Conservation (phyloP, 2,329 filamentous ascomycete species). For the Emydomyces testavorans region DNA sequence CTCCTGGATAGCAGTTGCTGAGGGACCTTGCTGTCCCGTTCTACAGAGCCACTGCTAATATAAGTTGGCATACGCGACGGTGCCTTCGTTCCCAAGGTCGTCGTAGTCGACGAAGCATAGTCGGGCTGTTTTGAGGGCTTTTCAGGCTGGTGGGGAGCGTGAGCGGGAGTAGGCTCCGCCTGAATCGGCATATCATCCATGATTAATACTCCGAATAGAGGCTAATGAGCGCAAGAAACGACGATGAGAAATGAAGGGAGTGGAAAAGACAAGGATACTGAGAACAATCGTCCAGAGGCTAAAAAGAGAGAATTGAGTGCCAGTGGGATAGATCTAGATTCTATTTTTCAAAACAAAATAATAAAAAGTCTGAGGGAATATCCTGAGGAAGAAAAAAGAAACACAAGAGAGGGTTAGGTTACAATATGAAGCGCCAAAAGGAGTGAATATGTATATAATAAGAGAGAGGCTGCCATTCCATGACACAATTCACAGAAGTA, state of each 20-base stretch:
- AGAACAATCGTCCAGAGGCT: background rate
- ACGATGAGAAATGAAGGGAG: background rate
- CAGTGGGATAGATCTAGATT: no score
- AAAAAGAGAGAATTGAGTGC: background rate
- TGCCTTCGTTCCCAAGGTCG: background rate
- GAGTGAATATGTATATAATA: background rate
- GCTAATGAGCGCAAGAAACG: background rate
- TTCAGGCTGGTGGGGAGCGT: background rate
- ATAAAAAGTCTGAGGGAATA: background rate
- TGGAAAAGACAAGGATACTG: background rate
- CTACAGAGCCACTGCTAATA: conserved; percentile 10
- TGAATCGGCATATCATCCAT: conserved; percentile 11
- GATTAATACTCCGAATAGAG: background rate
- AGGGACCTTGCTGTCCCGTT: conserved; percentile 13
- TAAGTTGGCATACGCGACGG: conserved; percentile 14
- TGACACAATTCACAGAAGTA: background rate
- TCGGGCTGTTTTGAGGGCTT: background rate
- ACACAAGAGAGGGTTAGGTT: background rate
- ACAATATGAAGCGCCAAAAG: background rate
- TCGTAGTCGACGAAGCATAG: conserved; percentile 5
- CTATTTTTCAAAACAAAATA: no score
- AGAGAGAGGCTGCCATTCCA: background rate
- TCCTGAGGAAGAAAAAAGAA: background rate
- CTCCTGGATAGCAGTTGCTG: conserved; percentile 15
- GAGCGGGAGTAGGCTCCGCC: conserved; percentile 1